Evolutionary conservation across 2,329 filamentous ascomycete genomes (phyloP).

Genomic region (Neonectria neomacrospora): DNA sequence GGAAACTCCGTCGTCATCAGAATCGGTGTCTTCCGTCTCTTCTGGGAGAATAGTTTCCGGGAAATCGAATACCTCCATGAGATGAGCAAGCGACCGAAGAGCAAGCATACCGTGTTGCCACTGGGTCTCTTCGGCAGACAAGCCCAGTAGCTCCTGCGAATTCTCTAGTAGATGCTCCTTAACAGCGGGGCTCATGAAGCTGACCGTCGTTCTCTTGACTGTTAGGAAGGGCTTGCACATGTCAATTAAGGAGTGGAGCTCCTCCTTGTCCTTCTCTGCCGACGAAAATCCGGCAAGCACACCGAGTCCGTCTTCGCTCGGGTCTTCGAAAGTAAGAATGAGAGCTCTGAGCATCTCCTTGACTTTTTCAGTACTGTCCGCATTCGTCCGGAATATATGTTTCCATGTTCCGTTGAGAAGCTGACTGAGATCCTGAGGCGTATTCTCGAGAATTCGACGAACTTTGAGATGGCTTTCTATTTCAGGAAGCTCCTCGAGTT

Average conservation of each 20-base stretch:
- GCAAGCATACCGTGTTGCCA: slow-evolving; percentile 56
- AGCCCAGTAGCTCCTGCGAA: slow-evolving; percentile 45
- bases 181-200: slow-evolving; percentile 46
- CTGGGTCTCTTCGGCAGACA: slow-evolving; percentile 53
- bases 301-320: slow-evolving; percentile 51
- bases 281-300: slow-evolving; percentile 51
- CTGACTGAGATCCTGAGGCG: slow-evolving; percentile 52
- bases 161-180: slow-evolving; percentile 55
- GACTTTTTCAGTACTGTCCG: slow-evolving; percentile 50
- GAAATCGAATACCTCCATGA: slow-evolving; percentile 50
- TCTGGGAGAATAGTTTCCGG: slow-evolving; percentile 20
- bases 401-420: slow-evolving; percentile 53
- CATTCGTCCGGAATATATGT: slow-evolving; percentile 49
- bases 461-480: slow-evolving; percentile 53
- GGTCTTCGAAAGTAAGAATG: slow-evolving; percentile 55
- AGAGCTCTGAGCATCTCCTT: slow-evolving; percentile 56
- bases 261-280: slow-evolving; percentile 46
- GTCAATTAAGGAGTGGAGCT: slow-evolving; percentile 50
- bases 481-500: slow-evolving; percentile 53
- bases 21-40: slow-evolving; percentile 3
- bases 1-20: slow-evolving; percentile 17
- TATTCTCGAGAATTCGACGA: slow-evolving; percentile 51
- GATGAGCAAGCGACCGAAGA: slow-evolving; percentile 51
- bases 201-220: slow-evolving; percentile 30
- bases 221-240: slow-evolving; percentile 53